Evolutionary conservation across 208 protist genomes (phyloP), one percentile per base, ranked within the genome.

Genomic region (Trypanosoma brucei): DNA sequence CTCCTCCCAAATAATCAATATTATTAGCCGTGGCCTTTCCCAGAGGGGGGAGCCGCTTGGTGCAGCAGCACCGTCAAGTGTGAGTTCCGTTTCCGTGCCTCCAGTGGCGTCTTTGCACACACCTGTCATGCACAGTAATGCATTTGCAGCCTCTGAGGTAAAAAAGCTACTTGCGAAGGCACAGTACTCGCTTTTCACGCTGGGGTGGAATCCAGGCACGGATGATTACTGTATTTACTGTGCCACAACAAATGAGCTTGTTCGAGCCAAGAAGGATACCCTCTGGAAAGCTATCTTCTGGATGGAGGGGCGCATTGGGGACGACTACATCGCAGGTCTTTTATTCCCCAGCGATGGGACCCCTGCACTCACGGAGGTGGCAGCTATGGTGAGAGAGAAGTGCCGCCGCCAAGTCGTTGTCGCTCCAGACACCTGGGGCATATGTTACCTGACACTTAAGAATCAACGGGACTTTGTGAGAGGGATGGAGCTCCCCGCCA

Each of bases 321-420:
- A 91, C 8, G 80, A 91, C 9, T 92, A 82, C 78, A 90, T 95
- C 55, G 89, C 89, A 14, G 85, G 84, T 40, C 75, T 95, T 14
- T 31, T 95, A 3, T 95, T 95, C 59, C 71, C 74, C 36, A 74
- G 71, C 58, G 86, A 92, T 52, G 60, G 70, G 39, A 76, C 66
- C 4, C n/a, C 49, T 0, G 48, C 63, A 2, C 57, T 95, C 8
- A 86, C 78, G 71, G 61, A 78, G 6, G 79, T 76, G 3, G 64
- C 76, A 4, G 42, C 58, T 34, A 39, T 75, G 4, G 39, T 93
- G 0, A 76, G 67, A 38, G 73, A 78, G 42, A 95, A 95, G 65
- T 72, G 76, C 35, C 72, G 74, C 34, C 86, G 84, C 58, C 83
- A 80, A 35, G 58, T 88, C n/a, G 78, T 85, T 5, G 35, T 88